These are phyloP conservation scores for Pleurotus sapidus DNA, from an alignment of 768 basidiomycete genomes.

Conservation along the genomic window DNA sequence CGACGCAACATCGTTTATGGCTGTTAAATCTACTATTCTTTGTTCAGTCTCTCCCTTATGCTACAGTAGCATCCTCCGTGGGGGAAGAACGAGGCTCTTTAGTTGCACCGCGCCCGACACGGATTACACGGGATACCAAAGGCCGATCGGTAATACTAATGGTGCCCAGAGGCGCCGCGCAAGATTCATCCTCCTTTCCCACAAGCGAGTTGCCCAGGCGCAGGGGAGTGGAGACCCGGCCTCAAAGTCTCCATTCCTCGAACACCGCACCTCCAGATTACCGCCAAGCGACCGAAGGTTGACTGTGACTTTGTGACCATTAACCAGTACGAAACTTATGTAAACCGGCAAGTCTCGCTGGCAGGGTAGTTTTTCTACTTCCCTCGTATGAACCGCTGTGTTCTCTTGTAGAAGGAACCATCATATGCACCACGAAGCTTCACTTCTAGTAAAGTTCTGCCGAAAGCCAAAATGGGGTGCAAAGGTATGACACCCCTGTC, in stretches of 20 bases:
- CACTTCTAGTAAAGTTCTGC: too few relatives aligned
- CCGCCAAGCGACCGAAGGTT: conserved; percentile 9
- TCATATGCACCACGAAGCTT: too few relatives aligned
- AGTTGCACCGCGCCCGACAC: neutral
- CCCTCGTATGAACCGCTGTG: too few relatives aligned
- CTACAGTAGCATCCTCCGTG: neutral
- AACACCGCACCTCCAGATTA: conserved; percentile 9
- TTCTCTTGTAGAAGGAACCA: too few relatives aligned
- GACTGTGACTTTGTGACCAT: too few relatives aligned
- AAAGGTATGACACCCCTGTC: too few relatives aligned
- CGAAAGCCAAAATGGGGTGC: too few relatives aligned
- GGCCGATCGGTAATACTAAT: neutral
- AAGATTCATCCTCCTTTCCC: conserved; percentile 1
- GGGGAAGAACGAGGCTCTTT: neutral
- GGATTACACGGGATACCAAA: neutral
- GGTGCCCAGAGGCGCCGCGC: neutral
- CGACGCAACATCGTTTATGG: too few relatives aligned
- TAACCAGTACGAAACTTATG: too few relatives aligned
- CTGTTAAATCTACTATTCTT: neutral
- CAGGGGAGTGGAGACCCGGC: conserved; percentile 2
- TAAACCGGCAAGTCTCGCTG: too few relatives aligned
- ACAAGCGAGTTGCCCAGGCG: conserved; percentile 1
- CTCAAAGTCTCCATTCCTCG: conserved; percentile 8
- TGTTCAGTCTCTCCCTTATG: neutral
- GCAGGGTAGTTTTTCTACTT: too few relatives aligned